These are phyloP conservation scores for Ustilago vetiveriae DNA, from an alignment of 1,284 basidiomycete genomes.

Conservation along the genomic window DNA sequence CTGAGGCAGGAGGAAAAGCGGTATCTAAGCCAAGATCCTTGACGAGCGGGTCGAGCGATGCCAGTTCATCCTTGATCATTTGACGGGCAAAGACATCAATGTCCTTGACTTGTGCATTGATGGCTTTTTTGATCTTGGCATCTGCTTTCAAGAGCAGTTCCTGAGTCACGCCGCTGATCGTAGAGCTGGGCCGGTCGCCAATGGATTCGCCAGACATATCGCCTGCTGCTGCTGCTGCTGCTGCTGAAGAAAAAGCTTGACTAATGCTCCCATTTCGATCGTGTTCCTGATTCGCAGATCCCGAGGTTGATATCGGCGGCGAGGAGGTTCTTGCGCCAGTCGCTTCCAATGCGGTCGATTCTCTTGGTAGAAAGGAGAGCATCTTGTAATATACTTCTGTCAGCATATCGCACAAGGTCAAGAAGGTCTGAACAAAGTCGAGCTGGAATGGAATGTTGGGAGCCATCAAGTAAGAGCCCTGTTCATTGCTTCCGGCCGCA, in stretches of 20 bases:
- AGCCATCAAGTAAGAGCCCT: constrained; percentile 77
- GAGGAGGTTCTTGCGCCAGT: constrained; percentile 7
- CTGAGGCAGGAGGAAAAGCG: neutral
- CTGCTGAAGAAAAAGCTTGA: constrained; percentile 5
- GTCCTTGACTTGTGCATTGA: constrained; percentile 48
- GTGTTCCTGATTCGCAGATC: constrained; percentile 8
- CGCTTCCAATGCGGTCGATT: neutral
- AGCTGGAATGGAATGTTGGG: constrained; percentile 72
- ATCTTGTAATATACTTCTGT: constrained; percentile 56
- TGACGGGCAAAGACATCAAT: constrained; percentile 51
- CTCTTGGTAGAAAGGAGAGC: constrained; percentile 36
- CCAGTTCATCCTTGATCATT: constrained; percentile 54
- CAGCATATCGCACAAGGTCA: constrained; percentile 57
- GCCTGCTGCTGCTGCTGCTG: neutral
- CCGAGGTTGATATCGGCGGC: constrained; percentile 12
- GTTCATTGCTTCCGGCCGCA: constrained; percentile 42
- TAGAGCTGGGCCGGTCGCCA: too few species aligned
- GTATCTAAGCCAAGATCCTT: constrained; percentile 28
- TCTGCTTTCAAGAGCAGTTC: constrained; percentile 56
- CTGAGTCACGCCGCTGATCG: constrained; percentile 32
- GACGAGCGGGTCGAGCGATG: constrained; percentile 42
- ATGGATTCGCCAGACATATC: constrained; percentile 3
- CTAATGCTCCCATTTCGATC: constrained; percentile 25
- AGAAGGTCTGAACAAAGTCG: constrained; percentile 56
- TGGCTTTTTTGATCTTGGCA: constrained; percentile 52